Conservation (phyloP, 306 rosid genomes). For the Acacia melanoxylon region DNA sequence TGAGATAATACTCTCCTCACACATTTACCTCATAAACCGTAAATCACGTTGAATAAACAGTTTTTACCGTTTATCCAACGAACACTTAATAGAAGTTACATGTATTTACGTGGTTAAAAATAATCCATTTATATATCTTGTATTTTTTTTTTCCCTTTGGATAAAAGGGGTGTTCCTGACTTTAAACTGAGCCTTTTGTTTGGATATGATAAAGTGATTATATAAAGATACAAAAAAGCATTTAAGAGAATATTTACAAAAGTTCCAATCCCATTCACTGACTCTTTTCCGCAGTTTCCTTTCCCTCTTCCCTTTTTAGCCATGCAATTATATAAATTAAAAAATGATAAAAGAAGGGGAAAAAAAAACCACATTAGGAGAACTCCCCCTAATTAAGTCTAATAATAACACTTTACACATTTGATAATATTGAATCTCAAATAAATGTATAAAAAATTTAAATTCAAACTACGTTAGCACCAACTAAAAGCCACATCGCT, state of each 20-base stretch:
- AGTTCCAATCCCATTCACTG: conserved; percentile 19
- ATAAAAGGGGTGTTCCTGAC: background rate
- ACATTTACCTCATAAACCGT: no score
- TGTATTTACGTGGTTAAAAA: background rate
- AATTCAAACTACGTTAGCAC: background rate
- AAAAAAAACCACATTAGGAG: no score
- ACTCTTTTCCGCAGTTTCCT: conserved; percentile 30
- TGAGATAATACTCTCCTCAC: no score
- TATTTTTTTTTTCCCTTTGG: background rate
- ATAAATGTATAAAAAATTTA: background rate
- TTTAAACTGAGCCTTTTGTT: conserved; percentile 21
- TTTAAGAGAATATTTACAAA: conserved; percentile 21
- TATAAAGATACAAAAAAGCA: conserved; percentile 28
- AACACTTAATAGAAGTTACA: background rate
- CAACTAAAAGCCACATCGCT: no score
- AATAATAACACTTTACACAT: no score
- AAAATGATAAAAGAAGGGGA: background rate
- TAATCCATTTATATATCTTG: background rate
- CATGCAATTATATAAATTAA: background rate
- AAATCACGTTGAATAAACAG: no score
- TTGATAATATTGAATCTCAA: background rate
- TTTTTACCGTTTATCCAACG: rapidly evolving
- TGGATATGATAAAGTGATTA: conserved; percentile 22
- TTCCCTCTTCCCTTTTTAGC: background rate
- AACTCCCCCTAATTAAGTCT: no score